Base-by-base conservation (phyloP, 257 asterid species). In the Parsonsia alboflavescens region DNA sequence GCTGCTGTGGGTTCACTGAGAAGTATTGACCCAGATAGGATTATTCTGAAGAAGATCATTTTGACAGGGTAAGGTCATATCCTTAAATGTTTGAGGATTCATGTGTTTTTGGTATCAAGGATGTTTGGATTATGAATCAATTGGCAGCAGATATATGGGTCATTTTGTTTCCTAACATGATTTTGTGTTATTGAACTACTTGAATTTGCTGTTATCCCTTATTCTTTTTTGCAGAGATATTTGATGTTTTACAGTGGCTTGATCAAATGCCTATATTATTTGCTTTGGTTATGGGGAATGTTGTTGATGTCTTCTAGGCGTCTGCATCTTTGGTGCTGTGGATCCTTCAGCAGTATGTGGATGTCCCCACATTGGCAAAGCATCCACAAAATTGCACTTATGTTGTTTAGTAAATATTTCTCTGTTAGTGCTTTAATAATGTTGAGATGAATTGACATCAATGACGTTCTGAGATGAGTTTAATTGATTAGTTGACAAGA, bases 1-100 rank as follows among this genome's bases (percentile, higher is more conserved):
- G 99, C 93, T 74, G 99, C 97, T 77, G 82, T 84, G 33, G 99
- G 98, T 79, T 89, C 99, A 45, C 78, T 94, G 85, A 88, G 81
- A 85, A 85, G 88, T 80, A 87, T 94, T 19, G 93, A 94, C 73
- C 87, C 97, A 28, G 96, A 94, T 77, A 86, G 97, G 82, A 89
- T 94, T 80, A 64, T 86, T 81, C 89, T 94, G 72, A 92, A 94
- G 96, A 94, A 85, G 84, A 90, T 94, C 67, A 94, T 92, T 76
- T 83, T 94, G 78, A 88, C 98, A 1, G 99, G 99, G 99, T 92
- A 87, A 84, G 92, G 61, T 77, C 26, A 22, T 41, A 11, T 42
- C 30, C 7, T 17, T 15, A n/a, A 42, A 39, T 21, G 4, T 41
- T 66, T 17, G 36, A 68, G 28, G 48, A 36, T 61, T 22, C 15